These are phyloP conservation scores for Oxyria digyna DNA, from an alignment of 148 eudicot genomes.

Conservation along the genomic window DNA sequence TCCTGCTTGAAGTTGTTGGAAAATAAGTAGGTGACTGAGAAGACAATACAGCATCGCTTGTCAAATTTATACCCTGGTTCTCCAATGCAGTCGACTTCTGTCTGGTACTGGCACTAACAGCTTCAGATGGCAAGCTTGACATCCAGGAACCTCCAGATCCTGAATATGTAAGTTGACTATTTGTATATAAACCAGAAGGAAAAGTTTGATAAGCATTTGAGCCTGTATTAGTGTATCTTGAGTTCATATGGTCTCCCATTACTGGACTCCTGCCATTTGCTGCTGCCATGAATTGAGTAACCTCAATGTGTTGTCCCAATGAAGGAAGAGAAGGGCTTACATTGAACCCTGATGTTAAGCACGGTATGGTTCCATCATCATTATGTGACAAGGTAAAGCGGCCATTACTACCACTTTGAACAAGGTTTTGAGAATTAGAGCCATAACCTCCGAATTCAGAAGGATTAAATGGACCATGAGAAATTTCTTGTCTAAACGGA, in stretches of 20 bases:
- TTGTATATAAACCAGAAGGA: background rate
- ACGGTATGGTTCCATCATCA: background rate
- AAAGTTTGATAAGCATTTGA: background rate
- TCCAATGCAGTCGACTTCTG: background rate
- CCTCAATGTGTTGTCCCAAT: background rate
- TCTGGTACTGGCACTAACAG: background rate
- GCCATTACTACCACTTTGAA: background rate
- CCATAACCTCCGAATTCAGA: background rate
- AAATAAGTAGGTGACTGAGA: background rate
- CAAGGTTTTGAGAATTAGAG: background rate
- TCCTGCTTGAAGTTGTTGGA: constrained; percentile 1
- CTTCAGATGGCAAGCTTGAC: constrained; percentile 4
- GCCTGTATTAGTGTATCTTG: background rate
- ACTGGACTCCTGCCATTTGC: background rate
- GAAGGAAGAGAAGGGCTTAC: background rate
- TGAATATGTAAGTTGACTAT: background rate
- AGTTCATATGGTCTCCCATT: background rate
- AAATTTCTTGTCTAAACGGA: background rate
- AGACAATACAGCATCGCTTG: background rate
- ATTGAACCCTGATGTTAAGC: background rate
- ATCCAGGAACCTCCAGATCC: background rate
- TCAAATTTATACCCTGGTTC: background rate
- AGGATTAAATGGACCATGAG: background rate
- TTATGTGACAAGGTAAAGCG: background rate
- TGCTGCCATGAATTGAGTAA: background rate